Evolutionary conservation across 2,329 filamentous ascomycete genomes (phyloP).

Genomic region (Aaosphaeria pasadenensis): DNA sequence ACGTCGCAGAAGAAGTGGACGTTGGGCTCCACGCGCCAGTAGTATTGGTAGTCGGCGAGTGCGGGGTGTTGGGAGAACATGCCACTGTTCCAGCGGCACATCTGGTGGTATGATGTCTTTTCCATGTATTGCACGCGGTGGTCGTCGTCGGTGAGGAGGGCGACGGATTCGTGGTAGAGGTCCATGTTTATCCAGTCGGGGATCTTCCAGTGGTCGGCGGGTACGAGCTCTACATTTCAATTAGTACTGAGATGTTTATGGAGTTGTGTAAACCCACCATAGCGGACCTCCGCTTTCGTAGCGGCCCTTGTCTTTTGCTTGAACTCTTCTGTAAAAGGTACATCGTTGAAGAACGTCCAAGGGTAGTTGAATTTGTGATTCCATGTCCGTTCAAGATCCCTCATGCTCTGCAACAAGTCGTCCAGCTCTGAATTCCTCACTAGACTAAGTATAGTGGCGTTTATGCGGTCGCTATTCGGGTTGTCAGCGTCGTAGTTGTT

Average conservation of each 20-base stretch:
- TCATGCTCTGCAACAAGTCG: constrained; percentile 84
- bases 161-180: constrained; percentile 78
- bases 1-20: constrained; percentile 99
- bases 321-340: constrained; percentile 90
- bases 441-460: constrained; percentile 86
- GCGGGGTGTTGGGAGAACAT: constrained; percentile 97
- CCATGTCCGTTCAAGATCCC: constrained; percentile 90
- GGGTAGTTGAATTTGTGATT: constrained; percentile 99
- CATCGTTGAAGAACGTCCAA: constrained; percentile 99
- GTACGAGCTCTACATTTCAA: constrained; percentile 67
- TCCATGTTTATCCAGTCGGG: constrained; percentile 91
- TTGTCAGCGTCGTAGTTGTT: constrained; percentile 76
- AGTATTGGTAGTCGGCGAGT: constrained; percentile 77
- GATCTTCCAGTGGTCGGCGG: constrained; percentile 90
- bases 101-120: constrained; percentile 91
- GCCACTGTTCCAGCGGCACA: constrained; percentile 99
- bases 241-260: not conserved
- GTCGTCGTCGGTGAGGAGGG: constrained; percentile 66
- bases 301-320: constrained; percentile 74
- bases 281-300: constrained; percentile 85
- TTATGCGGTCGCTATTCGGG: constrained; percentile 76
- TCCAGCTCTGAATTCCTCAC: constrained; percentile 88
- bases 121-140: constrained; percentile 87
- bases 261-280: constrained; percentile 55
- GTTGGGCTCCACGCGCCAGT: constrained; percentile 98